Percentiles rank a stretch among this genome's conserved stretches.
Conservation (phyloP, 306 rosid genomes). For the Lablab purpureus region DNA sequence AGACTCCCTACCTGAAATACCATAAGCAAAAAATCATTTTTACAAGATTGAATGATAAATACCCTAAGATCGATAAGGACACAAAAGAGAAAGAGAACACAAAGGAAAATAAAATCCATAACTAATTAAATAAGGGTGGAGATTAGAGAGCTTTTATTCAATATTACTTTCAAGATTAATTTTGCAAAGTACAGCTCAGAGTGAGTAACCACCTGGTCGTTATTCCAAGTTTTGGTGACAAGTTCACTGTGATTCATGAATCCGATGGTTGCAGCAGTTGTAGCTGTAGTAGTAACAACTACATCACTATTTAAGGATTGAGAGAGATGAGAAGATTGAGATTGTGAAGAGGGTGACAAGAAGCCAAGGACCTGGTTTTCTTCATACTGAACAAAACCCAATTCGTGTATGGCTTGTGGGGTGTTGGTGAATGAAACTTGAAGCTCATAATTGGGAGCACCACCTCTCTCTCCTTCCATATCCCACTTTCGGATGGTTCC, state of each 20-base stretch:
- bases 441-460: constrained; percentile 59
- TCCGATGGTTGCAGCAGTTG: constrained; percentile 42
- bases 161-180: background rate
- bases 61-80: constrained; percentile 43
- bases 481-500: constrained; percentile 20
- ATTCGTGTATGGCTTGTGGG: constrained; percentile 57
- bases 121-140: background rate
- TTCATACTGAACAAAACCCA: constrained; percentile 77
- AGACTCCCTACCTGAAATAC: constrained; percentile 54
- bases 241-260: constrained; percentile 53
- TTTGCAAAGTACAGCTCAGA: background rate
- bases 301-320: constrained; percentile 29
- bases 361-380: constrained; percentile 75
- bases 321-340: constrained; percentile 52
- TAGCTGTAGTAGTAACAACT: background rate
- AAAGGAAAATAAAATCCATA: background rate
- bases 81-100: background rate
- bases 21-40: background rate
- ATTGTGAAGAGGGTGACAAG: constrained; percentile 59
- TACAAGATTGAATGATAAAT: background rate
- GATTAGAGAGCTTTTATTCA: background rate
- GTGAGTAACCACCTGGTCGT: constrained; percentile 56
- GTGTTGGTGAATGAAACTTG: constrained; percentile 65
- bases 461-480: constrained; percentile 69
- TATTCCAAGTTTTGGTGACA: constrained; percentile 64